Evolutionary conservation across 1,139 yeast species (phyloP), one percentile per base, ranked within the genome.

Genomic region (Diutina rugosa): DNA sequence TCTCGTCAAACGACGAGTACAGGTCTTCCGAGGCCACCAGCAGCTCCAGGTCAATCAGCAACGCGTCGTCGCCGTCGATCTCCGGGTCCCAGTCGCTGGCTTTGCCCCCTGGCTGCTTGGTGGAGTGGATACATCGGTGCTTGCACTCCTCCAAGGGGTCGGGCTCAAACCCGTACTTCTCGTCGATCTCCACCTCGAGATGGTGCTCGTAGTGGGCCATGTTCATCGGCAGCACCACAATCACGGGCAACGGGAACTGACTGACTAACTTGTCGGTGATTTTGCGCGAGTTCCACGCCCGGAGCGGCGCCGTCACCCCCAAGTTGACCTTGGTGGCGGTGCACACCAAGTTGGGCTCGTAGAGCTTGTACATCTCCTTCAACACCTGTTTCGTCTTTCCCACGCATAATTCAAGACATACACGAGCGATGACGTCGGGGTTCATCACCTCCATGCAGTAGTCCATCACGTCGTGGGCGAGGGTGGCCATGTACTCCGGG

Each of bases 201-300:
- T 61, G 62, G 4, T 60, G 58, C 44, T 65, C 63, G 54, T 74
- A 63, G 1, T 68, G 64, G 57, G 69, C 73, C 82, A 85, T 78
- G 61, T 85, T 83, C 61, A 76, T 72, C 1, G 88, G 84, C 0
- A 93, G 90, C 0, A 82, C 85, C 44, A 85, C 77, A 35, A 85
- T 74, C 6, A 84, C 79, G 0, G 95, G 93, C n/a, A 85, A 73
- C 1, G 88, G 85, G 62, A 79, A 84, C 59, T 77, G 74, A 59
- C 80, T 81, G 45, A 84, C 85, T 56, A 86, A 69, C 56, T 85
- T 70, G 65, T 86, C 91, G 35, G 84, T 79, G 54, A 87, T 66
- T 60, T 81, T 76, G 16, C 82, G 79, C 1, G 87, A 80, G 41
- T 72, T 72, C 87, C 89, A 83, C 9, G 85, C 77, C 56, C 79